These are phyloP conservation scores for Phycomyces nitens DNA, from an alignment of 192 early-diverging fungal species.

Conservation along the genomic window DNA sequence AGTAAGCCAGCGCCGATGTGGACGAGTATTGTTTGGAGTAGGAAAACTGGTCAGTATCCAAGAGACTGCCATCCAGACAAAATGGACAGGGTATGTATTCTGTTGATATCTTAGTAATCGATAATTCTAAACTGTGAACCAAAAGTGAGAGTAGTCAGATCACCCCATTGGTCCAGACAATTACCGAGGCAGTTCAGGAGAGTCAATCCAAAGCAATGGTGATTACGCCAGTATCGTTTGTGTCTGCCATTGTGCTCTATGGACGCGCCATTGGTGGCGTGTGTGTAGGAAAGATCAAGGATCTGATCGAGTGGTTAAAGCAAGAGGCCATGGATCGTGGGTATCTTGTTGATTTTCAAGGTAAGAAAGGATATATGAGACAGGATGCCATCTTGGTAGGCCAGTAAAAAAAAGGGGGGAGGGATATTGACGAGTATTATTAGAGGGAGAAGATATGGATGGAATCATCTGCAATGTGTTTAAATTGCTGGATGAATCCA, in stretches of 20 bases:
- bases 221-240: conserved; percentile 23
- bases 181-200: conserved; percentile 28
- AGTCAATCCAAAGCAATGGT: conserved; percentile 27
- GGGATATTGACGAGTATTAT: too few relatives aligned
- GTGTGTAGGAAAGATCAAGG: conserved; percentile 30
- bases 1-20: conserved; percentile 11
- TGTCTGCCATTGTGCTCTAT: conserved; percentile 32
- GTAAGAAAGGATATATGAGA: conserved; percentile 17
- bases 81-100: background rate
- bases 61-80: conserved; percentile 16
- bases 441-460: conserved; percentile 36
- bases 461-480: conserved; percentile 27
- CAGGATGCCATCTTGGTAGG: too few relatives aligned
- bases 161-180: conserved; percentile 1
- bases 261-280: conserved; percentile 36
- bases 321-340: conserved; percentile 14
- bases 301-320: conserved; percentile 29
- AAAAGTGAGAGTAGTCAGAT: background rate
- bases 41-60: conserved; percentile 30
- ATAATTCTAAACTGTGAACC: background rate
- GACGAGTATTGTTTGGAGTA: conserved; percentile 22
- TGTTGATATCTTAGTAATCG: background rate
- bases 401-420: too few relatives aligned
- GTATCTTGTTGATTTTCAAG: conserved; percentile 31
- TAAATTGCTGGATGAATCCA: conserved; percentile 24